Evolutionary conservation across 805 yeast species (phyloP), one percentile per base, ranked within the genome.

Genomic region (Sugiyamaella qingdaonensis): DNA sequence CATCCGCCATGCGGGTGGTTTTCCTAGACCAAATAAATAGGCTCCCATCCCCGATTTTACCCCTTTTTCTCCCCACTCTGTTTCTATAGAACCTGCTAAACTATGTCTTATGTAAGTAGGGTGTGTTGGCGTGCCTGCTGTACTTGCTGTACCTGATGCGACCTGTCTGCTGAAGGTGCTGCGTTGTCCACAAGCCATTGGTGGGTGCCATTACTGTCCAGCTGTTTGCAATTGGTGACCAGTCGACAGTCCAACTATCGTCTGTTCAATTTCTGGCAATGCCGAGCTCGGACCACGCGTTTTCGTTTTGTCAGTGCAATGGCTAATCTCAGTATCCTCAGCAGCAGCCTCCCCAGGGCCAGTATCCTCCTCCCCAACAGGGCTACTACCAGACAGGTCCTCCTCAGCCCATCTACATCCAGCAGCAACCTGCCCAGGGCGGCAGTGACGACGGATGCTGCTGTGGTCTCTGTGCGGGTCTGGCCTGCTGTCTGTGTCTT

Each of bases 391-490:
- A 60, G 52, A 56, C 59, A 49, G 58, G 58, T 11, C 65, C 63
- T 48, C 65, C 61, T 34, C 65, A 63, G 57, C 64, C 64, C 21
- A 50, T 58, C 21, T 63, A 63, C 55, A 53, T 62, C 52, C 65
- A 62, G 54, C 65, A 62, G 52, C 62, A 55, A 46, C 63, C 61
- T 27, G 51, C 46, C 36, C 48, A 56, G 35, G 53, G 61, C 49
- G 57, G 58, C 51, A 60, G 46, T 47, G 63, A 58, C 48, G 58
- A 61, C 53, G 64, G 60, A 35, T 63, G 67, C 53, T 67, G 69
- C 60, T 65, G 70, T 43, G 70, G 71, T 11, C 54, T 62, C n/a
- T 67, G 70, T 35, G 70, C 69, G 32, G 69, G 68, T 43, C 52
- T 66, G 41, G 58, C 68, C 32, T 61, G 67, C 48, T 67, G 71